These are phyloP conservation scores for Benincasa hispida DNA, from an alignment of 306 rosid genomes.

Conservation along the genomic window DNA sequence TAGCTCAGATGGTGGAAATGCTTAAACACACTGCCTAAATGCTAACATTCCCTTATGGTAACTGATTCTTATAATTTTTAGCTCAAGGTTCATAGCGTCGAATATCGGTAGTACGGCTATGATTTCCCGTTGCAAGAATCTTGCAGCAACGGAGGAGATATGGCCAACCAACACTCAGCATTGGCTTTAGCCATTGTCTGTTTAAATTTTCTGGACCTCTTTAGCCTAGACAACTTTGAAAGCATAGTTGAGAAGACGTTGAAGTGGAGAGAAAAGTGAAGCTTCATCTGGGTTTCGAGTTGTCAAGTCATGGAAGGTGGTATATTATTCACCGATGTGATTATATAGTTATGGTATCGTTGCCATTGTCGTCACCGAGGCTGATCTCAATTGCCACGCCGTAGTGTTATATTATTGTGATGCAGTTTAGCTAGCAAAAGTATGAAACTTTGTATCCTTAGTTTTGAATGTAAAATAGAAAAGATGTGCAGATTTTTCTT, in stretches of 20 bases:
- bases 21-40: slow-evolving; percentile 34
- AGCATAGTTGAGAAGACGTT: slow-evolving; percentile 5
- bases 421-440: slow-evolving; percentile 28
- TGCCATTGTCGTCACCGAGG: not conserved
- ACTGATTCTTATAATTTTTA: slow-evolving; percentile 1
- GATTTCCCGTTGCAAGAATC: not conserved
- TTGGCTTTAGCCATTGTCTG: not conserved
- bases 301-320: not conserved
- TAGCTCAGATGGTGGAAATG: slow-evolving; percentile 82
- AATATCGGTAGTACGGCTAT: not conserved
- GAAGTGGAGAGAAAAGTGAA: slow-evolving; percentile 1
- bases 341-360: not conserved
- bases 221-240: slow-evolving; percentile 4
- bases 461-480: slow-evolving; percentile 26
- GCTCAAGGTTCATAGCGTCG: not conserved
- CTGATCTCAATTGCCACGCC: not conserved
- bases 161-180: not conserved
- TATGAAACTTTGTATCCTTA: slow-evolving; percentile 12
- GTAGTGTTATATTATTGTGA: not conserved
- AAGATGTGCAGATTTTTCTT: slow-evolving; percentile 25
- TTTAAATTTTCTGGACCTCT: not conserved
- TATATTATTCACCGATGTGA: not conserved
- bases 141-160: slow-evolving; percentile 2
- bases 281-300: not conserved
- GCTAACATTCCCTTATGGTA: slow-evolving; percentile 20